A percentile compares a stretch with the other conserved stretches of the same genome.
phyloP scores from a whole-genome alignment of 805 yeast genomes.

The Saturnispora mendoncae region DNA sequence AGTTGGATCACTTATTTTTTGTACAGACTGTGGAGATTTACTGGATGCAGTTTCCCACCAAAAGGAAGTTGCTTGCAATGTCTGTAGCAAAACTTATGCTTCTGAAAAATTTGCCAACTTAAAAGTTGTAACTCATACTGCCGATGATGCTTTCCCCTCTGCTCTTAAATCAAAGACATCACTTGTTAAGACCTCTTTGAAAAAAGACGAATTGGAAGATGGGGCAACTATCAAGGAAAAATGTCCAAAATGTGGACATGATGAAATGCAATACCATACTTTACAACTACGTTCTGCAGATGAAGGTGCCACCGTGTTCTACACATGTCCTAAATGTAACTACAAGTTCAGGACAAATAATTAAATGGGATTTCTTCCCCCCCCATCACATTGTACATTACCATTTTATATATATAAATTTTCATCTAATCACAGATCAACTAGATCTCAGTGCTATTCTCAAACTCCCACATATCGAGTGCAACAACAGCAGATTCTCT shows the following conservation, averaged over 20 bases:
- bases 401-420: constrained; percentile 12
- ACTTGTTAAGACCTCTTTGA: constrained; percentile 78
- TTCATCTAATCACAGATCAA: too few species aligned
- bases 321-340: constrained; percentile 90
- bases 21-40: constrained; percentile 86
- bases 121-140: constrained; percentile 79
- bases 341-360: constrained; percentile 93
- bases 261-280: constrained; percentile 97
- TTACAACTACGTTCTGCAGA: constrained; percentile 95
- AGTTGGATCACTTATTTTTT: constrained; percentile 91
- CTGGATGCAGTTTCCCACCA: constrained; percentile 56
- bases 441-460: constrained; percentile 74
- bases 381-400: background rate
- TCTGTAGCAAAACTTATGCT: constrained; percentile 36
- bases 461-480: constrained; percentile 95
- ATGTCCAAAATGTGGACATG: constrained; percentile 98
- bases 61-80: constrained; percentile 15
- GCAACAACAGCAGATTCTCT: constrained; percentile 97
- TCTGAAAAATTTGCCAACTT: constrained; percentile 57
- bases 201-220: constrained; percentile 71
- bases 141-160: constrained; percentile 93
- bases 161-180: constrained; percentile 71
- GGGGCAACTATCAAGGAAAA: constrained; percentile 97
- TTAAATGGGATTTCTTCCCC: too few species aligned
- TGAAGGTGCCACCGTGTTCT: constrained; percentile 99